These are phyloP conservation scores for Monoraphidium neglectum DNA, from an alignment of 139 green algal genomes.

Conservation along the genomic window DNA sequence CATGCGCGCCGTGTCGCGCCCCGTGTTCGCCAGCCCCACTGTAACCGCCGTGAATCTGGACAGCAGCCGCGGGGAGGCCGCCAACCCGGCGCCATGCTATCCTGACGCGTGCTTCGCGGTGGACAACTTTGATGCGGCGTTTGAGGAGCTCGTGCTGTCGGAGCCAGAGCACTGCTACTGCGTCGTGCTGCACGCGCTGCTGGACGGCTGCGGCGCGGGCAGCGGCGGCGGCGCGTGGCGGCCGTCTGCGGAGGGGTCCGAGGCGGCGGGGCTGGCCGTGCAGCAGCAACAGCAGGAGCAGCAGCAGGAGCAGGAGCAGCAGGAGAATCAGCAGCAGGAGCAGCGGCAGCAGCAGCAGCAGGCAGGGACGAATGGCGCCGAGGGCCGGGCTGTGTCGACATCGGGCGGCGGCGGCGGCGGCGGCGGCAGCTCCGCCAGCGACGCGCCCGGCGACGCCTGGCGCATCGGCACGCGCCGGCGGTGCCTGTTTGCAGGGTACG, in stretches of 20 bases:
- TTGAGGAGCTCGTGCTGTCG: slow-evolving; percentile 56
- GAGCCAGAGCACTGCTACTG: slow-evolving; percentile 59
- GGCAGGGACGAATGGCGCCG: not conserved
- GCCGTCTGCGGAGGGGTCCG: no score
- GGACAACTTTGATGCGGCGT: slow-evolving; percentile 70
- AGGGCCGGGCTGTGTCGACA: not conserved
- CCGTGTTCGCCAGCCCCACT: slow-evolving; percentile 59
- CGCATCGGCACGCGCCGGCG: slow-evolving; percentile 22
- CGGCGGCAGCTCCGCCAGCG: not conserved
- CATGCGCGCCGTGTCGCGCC: slow-evolving; percentile 35
- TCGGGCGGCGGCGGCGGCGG: not conserved
- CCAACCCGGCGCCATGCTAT: slow-evolving; percentile 49
- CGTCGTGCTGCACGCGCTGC: slow-evolving; percentile 57
- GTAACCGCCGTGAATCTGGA: slow-evolving; percentile 66
- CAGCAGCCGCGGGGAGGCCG: slow-evolving; percentile 26
- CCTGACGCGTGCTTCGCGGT: slow-evolving; percentile 82
- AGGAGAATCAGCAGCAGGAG: not conserved
- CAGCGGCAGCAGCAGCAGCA: not conserved
- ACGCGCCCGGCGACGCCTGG: not conserved
- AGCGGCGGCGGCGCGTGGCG: not conserved
- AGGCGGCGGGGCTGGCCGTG: no score
- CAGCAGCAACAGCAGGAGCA: slow-evolving; percentile 15
- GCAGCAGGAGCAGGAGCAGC: slow-evolving; percentile 1
- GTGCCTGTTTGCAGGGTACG: slow-evolving; percentile 58
- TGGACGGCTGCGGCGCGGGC: slow-evolving; percentile 7